Conservation (phyloP, 306 rosid genomes). For the Fragaria iinumae region DNA sequence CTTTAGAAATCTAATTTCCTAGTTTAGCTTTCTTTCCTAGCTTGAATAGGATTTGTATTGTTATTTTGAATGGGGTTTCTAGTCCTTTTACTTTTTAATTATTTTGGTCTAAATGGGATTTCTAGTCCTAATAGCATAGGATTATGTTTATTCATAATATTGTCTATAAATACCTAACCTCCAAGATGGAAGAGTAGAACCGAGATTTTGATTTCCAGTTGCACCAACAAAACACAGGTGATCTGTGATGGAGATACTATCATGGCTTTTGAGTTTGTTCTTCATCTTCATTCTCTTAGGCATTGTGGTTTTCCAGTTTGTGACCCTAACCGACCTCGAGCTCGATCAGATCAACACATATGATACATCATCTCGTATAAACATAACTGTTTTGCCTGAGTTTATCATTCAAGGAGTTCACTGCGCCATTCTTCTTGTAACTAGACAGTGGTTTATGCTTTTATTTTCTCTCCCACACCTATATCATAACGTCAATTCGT, state of each 20-base stretch:
- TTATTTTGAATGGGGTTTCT: too few relatives aligned
- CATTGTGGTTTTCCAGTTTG: slow-evolving; percentile 68
- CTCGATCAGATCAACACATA: slow-evolving; percentile 82
- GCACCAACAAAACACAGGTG: slow-evolving; percentile 5
- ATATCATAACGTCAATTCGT: slow-evolving; percentile 61
- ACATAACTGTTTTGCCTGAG: slow-evolving; percentile 72
- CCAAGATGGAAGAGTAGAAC: neutral
- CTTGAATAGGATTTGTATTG: too few relatives aligned
- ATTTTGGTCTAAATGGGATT: neutral
- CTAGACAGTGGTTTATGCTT: slow-evolving; percentile 71
- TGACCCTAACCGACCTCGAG: slow-evolving; percentile 78
- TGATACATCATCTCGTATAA: slow-evolving; percentile 76
- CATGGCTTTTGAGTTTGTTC: slow-evolving; percentile 61
- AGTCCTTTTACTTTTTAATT: too few relatives aligned
- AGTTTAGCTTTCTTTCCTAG: too few relatives aligned
- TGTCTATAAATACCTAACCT: neutral
- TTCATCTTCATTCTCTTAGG: slow-evolving; percentile 47
- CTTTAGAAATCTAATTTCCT: too few relatives aligned
- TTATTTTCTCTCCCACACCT: slow-evolving; percentile 63
- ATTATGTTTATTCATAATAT: too few relatives aligned
- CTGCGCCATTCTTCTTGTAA: slow-evolving; percentile 54
- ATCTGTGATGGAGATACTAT: slow-evolving; percentile 45
- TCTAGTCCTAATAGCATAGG: neutral
- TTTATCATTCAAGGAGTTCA: slow-evolving; percentile 57
- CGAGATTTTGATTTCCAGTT: neutral